Evolutionary conservation across 2,329 filamentous ascomycete genomes (phyloP).

Genomic region (Metarhizium rileyi): DNA sequence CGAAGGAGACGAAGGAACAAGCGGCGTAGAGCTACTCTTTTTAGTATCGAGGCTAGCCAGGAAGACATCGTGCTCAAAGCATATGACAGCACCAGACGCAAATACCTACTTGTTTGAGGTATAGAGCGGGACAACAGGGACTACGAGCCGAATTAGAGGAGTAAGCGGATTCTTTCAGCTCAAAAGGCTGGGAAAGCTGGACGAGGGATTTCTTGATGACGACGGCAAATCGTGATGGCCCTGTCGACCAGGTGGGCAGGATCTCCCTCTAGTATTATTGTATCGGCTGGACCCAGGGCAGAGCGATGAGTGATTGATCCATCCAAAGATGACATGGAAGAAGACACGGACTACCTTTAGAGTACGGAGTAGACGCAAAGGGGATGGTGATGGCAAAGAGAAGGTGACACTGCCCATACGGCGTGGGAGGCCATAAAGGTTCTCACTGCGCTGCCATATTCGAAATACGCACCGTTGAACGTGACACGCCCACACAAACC

Average conservation of each 20-base stretch:
- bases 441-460: too few relatives aligned
- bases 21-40: too few relatives aligned
- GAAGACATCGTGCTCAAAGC: not conserved
- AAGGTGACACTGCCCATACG: not conserved
- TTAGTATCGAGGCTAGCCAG: too few relatives aligned
- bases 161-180: not conserved
- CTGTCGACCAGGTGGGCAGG: not conserved
- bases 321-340: too few relatives aligned
- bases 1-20: not conserved
- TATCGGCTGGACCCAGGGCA: not conserved
- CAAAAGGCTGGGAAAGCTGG: not conserved
- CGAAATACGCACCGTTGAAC: not conserved
- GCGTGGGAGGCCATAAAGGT: slow-evolving; percentile 8
- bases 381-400: not conserved
- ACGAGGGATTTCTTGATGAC: not conserved
- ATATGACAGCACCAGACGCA: not conserved
- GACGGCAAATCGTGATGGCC: too few relatives aligned
- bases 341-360: too few relatives aligned
- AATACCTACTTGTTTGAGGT: not conserved
- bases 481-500: too few relatives aligned
- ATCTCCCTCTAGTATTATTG: not conserved
- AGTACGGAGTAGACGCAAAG: not conserved
- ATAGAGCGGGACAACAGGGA: not conserved
- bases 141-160: not conserved
- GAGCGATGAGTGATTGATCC: too few relatives aligned